Evolutionary conservation across 208 protist genomes (phyloP).

Genomic region (Wallacemonas collosoma): DNA sequence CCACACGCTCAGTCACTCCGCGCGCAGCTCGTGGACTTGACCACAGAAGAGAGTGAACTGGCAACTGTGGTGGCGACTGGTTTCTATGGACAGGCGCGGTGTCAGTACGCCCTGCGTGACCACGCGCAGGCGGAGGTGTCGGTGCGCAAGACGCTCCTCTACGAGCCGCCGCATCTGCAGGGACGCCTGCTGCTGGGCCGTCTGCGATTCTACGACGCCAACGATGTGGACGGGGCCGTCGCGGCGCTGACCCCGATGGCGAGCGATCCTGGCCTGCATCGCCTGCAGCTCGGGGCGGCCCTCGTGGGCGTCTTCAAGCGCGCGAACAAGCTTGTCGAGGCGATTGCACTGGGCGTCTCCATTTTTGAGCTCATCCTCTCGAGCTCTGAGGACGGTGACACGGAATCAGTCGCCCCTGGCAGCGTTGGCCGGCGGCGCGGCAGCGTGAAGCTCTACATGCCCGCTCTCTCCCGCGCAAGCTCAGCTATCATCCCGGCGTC

Average conservation of each 20-base stretch:
- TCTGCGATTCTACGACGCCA: constrained; percentile 66
- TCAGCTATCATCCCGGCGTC: constrained; percentile 84
- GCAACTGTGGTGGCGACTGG: constrained; percentile 66
- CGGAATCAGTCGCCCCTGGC: constrained; percentile 73
- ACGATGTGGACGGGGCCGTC: constrained; percentile 53
- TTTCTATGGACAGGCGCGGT: constrained; percentile 67
- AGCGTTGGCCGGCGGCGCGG: constrained; percentile 36
- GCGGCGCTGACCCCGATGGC: constrained; percentile 56
- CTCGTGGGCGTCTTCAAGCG: constrained; percentile 72
- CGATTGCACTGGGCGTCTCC: constrained; percentile 82
- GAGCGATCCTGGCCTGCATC: constrained; percentile 73
- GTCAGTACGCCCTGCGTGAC: constrained; percentile 42
- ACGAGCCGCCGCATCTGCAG: constrained; percentile 70
- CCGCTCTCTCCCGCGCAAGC: constrained; percentile 77
- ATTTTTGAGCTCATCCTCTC: constrained; percentile 81
- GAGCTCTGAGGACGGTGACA: constrained; percentile 82
- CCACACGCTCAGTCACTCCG: background rate
- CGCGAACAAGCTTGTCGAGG: constrained; percentile 67
- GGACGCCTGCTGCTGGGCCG: constrained; percentile 73
- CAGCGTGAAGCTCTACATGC: constrained; percentile 54
- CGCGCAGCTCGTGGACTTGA: constrained; percentile 3
- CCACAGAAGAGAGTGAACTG: constrained; percentile 30
- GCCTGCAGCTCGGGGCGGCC: constrained; percentile 80
- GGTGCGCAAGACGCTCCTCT: constrained; percentile 41
- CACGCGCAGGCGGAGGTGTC: constrained; percentile 22